A percentile compares a stretch with the other conserved stretches of the same genome.
These are phyloP conservation scores for Daldinia decipiens DNA, from an alignment of 495 filamentous ascomycete genomes.

Conservation along the genomic window DNA sequence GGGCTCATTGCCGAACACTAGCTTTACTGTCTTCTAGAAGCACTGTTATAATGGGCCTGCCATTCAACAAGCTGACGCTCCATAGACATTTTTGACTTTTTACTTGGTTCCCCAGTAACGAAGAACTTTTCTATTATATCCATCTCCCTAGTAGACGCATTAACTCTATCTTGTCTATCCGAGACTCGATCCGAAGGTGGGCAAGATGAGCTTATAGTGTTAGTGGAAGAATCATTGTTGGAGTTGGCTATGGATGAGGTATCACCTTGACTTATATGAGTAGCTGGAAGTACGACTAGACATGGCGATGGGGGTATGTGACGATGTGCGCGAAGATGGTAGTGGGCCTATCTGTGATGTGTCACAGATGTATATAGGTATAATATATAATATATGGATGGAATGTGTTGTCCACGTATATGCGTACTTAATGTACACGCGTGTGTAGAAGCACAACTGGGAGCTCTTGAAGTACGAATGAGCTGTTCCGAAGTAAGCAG, in stretches of 20 bases:
- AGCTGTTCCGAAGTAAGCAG: not conserved
- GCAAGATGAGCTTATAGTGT: constrained; percentile 24
- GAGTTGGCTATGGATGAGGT: not conserved
- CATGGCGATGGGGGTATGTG: not conserved
- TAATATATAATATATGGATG: too few species aligned
- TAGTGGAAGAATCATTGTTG: not conserved
- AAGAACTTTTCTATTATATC: constrained; percentile 26
- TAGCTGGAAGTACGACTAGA: constrained; percentile 8
- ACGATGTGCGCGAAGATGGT: not conserved
- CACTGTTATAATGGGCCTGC: constrained; percentile 17
- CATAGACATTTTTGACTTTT: constrained; percentile 25
- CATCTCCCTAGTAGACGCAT: not conserved
- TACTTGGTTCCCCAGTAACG: constrained; percentile 26
- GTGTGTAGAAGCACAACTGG: constrained; percentile 2
- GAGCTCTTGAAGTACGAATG: constrained; percentile 1
- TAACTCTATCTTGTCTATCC: constrained; percentile 1
- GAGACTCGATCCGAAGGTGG: not conserved
- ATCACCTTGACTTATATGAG: constrained; percentile 27
- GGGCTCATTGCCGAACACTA: not conserved
- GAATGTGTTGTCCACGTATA: too few species aligned
- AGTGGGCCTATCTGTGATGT: not conserved
- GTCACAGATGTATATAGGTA: too few species aligned
- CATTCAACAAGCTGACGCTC: constrained; percentile 15
- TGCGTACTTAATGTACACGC: constrained; percentile 1
- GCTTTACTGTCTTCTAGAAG: constrained; percentile 8